Evolutionary conservation across 2,329 filamentous ascomycete species (phyloP).

Genomic region (Zymoseptoria passerinii): DNA sequence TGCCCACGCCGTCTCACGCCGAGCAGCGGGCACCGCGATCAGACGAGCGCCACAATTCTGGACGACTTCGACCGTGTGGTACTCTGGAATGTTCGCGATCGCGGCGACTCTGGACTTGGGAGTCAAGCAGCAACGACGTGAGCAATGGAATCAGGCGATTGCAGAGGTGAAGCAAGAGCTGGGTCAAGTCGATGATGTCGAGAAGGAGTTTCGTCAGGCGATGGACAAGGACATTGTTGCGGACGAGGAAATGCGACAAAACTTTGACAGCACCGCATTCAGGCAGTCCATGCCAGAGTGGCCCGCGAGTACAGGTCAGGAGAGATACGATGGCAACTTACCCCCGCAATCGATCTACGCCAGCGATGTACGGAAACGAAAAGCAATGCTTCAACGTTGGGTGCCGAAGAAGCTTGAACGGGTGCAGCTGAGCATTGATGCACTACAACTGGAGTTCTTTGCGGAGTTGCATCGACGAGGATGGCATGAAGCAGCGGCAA

Average conservation of each 20-base stretch:
- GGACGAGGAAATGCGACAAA: background rate
- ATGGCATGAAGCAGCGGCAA: conserved; percentile 10
- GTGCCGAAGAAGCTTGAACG: conserved; percentile 37
- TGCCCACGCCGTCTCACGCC: conserved; percentile 40
- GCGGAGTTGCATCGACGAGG: conserved; percentile 16
- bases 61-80: conserved; percentile 54
- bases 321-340: conserved; percentile 15
- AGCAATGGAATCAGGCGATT: conserved; percentile 55
- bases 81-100: conserved; percentile 59
- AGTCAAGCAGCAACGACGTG: conserved; percentile 49
- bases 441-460: conserved; percentile 33
- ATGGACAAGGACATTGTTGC: background rate
- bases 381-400: conserved; percentile 28
- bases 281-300: conserved; percentile 19
- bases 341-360: conserved; percentile 42
- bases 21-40: conserved; percentile 43
- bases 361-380: conserved; percentile 23
- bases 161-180: conserved; percentile 46
- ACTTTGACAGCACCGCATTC: conserved; percentile 10
- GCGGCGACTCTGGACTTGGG: conserved; percentile 56
- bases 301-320: conserved; percentile 35
- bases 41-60: conserved; percentile 43
- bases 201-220: conserved; percentile 1
- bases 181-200: conserved; percentile 14
- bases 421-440: conserved; percentile 34